phyloP scores from a whole-genome alignment of 164 flowering plant species.

The Nelumbo lutea region DNA sequence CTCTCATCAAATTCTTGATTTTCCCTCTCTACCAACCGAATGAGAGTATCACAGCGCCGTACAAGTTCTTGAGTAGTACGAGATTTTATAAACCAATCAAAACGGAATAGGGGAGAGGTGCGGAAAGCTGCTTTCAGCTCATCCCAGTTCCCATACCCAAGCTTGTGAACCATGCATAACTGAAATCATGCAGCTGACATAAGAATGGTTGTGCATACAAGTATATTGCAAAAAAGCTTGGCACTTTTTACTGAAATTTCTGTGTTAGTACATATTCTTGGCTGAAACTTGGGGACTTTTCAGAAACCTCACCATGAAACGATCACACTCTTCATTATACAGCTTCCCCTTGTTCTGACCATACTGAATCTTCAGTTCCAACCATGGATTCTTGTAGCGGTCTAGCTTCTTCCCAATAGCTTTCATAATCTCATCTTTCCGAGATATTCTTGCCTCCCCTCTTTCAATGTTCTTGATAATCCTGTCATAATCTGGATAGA shows the following conservation, averaged over 20 bases:
- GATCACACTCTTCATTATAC: too few species aligned
- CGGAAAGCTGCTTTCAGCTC: too few species aligned
- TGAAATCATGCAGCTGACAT: conserved; percentile 17
- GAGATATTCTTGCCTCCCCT: conserved; percentile 79
- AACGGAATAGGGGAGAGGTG: not conserved
- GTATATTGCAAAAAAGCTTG: not conserved
- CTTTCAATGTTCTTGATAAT: conserved; percentile 89
- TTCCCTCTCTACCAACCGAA: conserved; percentile 89
- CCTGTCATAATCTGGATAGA: conserved; percentile 81
- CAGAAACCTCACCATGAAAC: conserved; percentile 57
- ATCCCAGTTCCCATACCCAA: conserved; percentile 98
- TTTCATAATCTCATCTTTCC: conserved; percentile 95
- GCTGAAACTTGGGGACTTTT: not conserved
- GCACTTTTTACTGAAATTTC: too few species aligned
- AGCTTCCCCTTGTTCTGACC: conserved; percentile 75
- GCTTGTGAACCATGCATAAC: conserved; percentile 99
- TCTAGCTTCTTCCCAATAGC: conserved; percentile 98
- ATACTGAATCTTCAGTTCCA: conserved; percentile 95
- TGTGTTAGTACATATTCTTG: too few species aligned
- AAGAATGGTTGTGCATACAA: not conserved
- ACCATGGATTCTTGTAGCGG: conserved; percentile 98
- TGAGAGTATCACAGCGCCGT: conserved; percentile 93
- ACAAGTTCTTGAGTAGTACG: conserved; percentile 99
- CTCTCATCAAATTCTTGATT: conserved; percentile 95
- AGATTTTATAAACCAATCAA: conserved; percentile 53